Base-by-base conservation (phyloP, 345 rosid species). In the Noccaea bulbosa region DNA sequence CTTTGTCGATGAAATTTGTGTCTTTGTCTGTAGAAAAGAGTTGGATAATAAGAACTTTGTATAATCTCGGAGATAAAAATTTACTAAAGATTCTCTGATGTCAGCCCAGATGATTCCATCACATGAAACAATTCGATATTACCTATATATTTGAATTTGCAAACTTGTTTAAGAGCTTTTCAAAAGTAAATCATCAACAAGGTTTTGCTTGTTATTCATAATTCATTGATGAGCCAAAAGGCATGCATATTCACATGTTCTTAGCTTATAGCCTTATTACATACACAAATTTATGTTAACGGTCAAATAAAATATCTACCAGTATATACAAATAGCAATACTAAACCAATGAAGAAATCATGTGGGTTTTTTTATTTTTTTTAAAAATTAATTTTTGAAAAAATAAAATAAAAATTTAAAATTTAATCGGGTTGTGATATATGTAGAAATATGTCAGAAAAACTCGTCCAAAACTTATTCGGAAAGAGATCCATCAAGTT, bases 221-320 rank as follows among this genome's bases (percentile, higher is more conserved):
- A 30, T 54, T 34, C 41, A 15, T 14, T 34, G 60, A 34, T 53
- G 20, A 53, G 58, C 57, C 57, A 52, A 52, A 12, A 52, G 3
- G 20, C 9, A 45, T 45, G 14, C 0, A 2, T 38, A 2, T 8
- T 17, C 1, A 8, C 11, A 6, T 45, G 20, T 15, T 14, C 10
- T 5, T 45, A 4, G 6, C 16, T 11, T 4, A 41, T n/a, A n/a
- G n/a, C n/a, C n/a, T n/a, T n/a, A n/a, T n/a, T n/a, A 41, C 45
- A 1, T 12, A 1, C 45, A 41, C 1, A 41, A 41, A 4, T 12
- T 41, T 43, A 12, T 43, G 3, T 43, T 40, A 4, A 11, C 6
- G 2, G 14, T 40, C 5, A 11, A 40, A 40, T 0, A 40, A 11
- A 11, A n/a, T n/a, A n/a, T n/a, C n/a, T n/a, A 39, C 46, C 15